phyloP scores from a whole-genome alignment of 2,329 filamentous ascomycete genomes.

The Sporothrix luriei region DNA sequence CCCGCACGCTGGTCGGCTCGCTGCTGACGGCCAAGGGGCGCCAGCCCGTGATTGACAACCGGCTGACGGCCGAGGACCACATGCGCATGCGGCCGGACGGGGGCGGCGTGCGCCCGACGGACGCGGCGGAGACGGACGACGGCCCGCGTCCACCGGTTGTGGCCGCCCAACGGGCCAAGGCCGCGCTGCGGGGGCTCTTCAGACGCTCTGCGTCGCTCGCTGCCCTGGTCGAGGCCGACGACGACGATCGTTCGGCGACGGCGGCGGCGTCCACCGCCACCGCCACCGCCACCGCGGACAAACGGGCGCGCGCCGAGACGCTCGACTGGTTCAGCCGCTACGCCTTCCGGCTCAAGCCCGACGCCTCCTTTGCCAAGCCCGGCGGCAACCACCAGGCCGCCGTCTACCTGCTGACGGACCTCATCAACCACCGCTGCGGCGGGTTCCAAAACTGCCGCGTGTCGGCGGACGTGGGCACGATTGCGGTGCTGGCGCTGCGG shows the following conservation, averaged over 20 bases:
- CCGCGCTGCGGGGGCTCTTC: neutral
- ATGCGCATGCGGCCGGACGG: conserved; percentile 36
- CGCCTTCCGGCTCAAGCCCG: conserved; percentile 36
- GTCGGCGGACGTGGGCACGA: conserved; percentile 35
- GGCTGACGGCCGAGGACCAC: conserved; percentile 34
- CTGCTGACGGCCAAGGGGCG: conserved; percentile 11
- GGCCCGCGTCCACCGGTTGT: neutral
- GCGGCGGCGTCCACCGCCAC: too few relatives aligned
- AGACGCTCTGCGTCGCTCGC: neutral
- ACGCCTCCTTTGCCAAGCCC: conserved; percentile 28
- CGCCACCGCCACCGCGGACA: neutral
- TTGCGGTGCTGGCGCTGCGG: conserved; percentile 38
- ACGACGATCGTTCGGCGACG: neutral
- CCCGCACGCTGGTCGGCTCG: conserved; percentile 32
- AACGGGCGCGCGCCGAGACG: conserved; percentile 29
- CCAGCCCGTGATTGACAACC: conserved; percentile 26
- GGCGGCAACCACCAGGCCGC: conserved; percentile 33
- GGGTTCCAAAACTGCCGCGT: conserved; percentile 40
- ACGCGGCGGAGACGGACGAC: neutral
- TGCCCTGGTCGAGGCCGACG: neutral
- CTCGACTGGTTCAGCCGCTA: conserved; percentile 37
- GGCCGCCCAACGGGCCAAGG: neutral
- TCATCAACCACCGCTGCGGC: conserved; percentile 45
- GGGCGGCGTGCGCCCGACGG: neutral
- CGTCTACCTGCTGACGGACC: conserved; percentile 37